Base-by-base conservation (phyloP, 805 yeast genomes). In the Myxozyma geophila region DNA sequence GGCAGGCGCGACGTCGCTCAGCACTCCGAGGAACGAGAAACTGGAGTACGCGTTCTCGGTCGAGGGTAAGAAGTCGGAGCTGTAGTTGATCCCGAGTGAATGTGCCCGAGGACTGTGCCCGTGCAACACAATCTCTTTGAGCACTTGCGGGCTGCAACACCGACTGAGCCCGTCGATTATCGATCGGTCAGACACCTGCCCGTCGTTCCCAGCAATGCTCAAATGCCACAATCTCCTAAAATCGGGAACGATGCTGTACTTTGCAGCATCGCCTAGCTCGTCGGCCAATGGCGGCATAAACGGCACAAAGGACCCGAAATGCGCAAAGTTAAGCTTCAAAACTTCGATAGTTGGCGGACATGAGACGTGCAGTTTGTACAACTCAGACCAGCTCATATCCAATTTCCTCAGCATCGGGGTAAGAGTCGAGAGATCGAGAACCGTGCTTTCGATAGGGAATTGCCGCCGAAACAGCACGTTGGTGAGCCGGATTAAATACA, bases 321-420 rank as follows among this genome's bases (percentile, higher is more conserved):
- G 40, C 6, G 57, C 36, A 40, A 54, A 54, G 28, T 54, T 54
- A 23, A 54, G 23, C 49, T 54, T 54, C 28, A 54, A n/a, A 28
- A 54, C 21, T 40, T 28, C 37, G 19, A 54, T 17, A 28, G 23
- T 41, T 19, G 12, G 13, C 35, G 57, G 57, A 10, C 23, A 37
- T n/a, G 23, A 17, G 1, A 54, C 28, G 17, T 54, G 57, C 19
- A 41, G n/a, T 43, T 43, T 54, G 3, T 48, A 33, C 15, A 54
- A 28, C 13, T 54, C 49, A n/a, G 40, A 54, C 57, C 57, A 54
- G 49, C 57, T 54, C 28, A 54, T 9, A 33, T 54, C 57, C 23
- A 54, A 12, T 33, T 41, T 43, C 40, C 15, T 41, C 23, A 54
- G n/a, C 39, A 12, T 13, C 1, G 57, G 57, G 13, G 49, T 54